Evolutionary conservation across 768 basidiomycete species (phyloP).

Genomic region (Trametopsis cervina): DNA sequence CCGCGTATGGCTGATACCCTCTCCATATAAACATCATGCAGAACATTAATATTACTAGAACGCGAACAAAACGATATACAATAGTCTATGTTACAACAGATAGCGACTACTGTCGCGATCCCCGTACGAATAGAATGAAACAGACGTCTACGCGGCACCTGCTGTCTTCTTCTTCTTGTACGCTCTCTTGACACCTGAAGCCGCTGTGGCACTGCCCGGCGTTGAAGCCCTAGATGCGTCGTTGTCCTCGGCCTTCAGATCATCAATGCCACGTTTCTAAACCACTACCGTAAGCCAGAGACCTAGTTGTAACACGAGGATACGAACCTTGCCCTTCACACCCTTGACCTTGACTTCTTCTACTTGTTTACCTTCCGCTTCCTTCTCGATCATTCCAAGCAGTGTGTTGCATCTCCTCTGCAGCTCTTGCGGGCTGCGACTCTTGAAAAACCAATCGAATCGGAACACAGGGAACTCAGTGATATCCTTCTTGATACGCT

Average conservation of each 20-base stretch:
- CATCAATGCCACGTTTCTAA: conserved; percentile 70
- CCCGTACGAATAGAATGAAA: neutral
- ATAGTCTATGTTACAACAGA: conserved; percentile 6
- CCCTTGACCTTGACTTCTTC: conserved; percentile 63
- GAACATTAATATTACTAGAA: too few species aligned
- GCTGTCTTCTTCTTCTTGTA: conserved; percentile 69
- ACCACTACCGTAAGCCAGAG: neutral
- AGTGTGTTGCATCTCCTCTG: conserved; percentile 84
- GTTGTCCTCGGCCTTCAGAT: conserved; percentile 43
- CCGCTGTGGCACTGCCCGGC: conserved; percentile 40
- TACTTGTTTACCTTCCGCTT: conserved; percentile 59
- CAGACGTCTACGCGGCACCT: neutral
- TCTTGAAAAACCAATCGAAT: conserved; percentile 99
- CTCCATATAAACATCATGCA: too few species aligned
- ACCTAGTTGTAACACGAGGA: neutral
- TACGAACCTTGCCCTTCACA: conserved; percentile 46
- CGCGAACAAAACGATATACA: neutral
- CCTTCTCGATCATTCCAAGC: conserved; percentile 88
- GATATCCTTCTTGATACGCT: conserved; percentile 93
- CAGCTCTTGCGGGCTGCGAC: conserved; percentile 83
- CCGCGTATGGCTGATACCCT: neutral
- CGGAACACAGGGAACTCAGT: conserved; percentile 95
- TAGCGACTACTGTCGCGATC: too few species aligned
- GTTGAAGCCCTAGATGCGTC: conserved; percentile 54
- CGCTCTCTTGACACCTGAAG: conserved; percentile 47